Conservation (phyloP, 768 basidiomycete genomes). For the Naganishia friedmannii region DNA sequence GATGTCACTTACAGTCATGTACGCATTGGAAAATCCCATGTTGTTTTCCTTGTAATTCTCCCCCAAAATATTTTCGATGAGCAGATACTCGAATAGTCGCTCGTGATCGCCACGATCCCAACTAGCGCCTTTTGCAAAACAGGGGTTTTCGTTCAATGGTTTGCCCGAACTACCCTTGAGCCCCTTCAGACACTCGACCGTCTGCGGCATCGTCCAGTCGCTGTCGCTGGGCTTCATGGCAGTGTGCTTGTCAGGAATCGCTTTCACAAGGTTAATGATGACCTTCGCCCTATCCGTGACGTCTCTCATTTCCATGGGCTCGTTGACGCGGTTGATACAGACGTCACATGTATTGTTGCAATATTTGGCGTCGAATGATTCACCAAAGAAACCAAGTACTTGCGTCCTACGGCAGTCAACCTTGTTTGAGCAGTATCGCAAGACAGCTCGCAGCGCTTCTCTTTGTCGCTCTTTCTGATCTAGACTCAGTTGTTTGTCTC, state of each 20-base stretch:
- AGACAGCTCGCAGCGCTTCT: constrained; percentile 65
- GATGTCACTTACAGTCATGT: constrained; percentile 47
- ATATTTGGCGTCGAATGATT: constrained; percentile 65
- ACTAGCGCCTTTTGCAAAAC: constrained; percentile 59
- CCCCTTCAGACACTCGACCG: constrained; percentile 67
- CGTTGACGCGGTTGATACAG: constrained; percentile 60
- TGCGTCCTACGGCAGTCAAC: constrained; percentile 82
- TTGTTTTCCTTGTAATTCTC: constrained; percentile 57
- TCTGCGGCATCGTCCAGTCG: constrained; percentile 62
- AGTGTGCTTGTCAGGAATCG: constrained; percentile 50
- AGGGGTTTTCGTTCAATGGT: constrained; percentile 54
- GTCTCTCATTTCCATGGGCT: constrained; percentile 57
- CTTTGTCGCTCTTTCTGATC: constrained; percentile 68
- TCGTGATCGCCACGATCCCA: constrained; percentile 62
- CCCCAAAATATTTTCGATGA: constrained; percentile 58
- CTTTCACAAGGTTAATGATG: constrained; percentile 62
- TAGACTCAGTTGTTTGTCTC: constrained; percentile 51
- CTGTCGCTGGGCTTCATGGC: constrained; percentile 46
- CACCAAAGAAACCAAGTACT: constrained; percentile 83
- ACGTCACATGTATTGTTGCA: constrained; percentile 80
- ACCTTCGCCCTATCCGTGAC: constrained; percentile 62
- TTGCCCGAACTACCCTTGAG: constrained; percentile 56
- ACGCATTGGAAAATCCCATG: constrained; percentile 53
- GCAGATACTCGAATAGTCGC: constrained; percentile 63
- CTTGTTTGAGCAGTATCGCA: constrained; percentile 74